Evolutionary conservation across 169 alveolate species (phyloP).

Genomic region (Plasmodium yoelii): DNA sequence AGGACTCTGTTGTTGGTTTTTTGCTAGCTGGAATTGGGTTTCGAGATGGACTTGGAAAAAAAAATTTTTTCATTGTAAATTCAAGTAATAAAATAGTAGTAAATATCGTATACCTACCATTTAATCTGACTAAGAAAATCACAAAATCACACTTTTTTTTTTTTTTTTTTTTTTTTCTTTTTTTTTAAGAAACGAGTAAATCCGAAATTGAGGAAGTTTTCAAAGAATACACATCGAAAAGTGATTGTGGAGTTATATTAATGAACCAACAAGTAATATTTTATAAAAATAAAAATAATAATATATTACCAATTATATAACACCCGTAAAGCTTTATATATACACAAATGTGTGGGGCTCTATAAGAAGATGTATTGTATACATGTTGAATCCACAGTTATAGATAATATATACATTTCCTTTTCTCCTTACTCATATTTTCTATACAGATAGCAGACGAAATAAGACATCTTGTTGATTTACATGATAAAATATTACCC

Average conservation of each 20-base stretch:
- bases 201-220: slow-evolving; percentile 83
- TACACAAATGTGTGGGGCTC: no score
- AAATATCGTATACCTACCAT: background rate
- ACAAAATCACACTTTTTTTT: background rate
- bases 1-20: slow-evolving; percentile 87
- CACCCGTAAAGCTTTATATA: background rate
- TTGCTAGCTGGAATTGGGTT: slow-evolving; percentile 85
- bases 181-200: slow-evolving; percentile 79
- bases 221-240: slow-evolving; percentile 78
- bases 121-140: background rate
- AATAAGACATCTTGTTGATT: slow-evolving; percentile 80
- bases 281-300: background rate
- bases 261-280: slow-evolving; percentile 81
- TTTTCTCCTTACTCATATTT: background rate
- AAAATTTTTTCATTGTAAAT: slow-evolving; percentile 81
- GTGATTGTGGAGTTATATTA: slow-evolving; percentile 83
- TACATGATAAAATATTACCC: slow-evolving; percentile 81
- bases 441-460: slow-evolving; percentile 79
- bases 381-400: no score
- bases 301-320: background rate
- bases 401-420: no score
- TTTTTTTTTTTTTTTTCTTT: background rate
- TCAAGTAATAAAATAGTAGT: slow-evolving; percentile 66
- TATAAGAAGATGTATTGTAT: no score
- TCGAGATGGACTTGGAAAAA: slow-evolving; percentile 84